Evolutionary conservation across 2,329 filamentous ascomycete species (phyloP), one percentile per base, ranked within the genome.

Genomic region (Colletotrichum tanaceti): DNA sequence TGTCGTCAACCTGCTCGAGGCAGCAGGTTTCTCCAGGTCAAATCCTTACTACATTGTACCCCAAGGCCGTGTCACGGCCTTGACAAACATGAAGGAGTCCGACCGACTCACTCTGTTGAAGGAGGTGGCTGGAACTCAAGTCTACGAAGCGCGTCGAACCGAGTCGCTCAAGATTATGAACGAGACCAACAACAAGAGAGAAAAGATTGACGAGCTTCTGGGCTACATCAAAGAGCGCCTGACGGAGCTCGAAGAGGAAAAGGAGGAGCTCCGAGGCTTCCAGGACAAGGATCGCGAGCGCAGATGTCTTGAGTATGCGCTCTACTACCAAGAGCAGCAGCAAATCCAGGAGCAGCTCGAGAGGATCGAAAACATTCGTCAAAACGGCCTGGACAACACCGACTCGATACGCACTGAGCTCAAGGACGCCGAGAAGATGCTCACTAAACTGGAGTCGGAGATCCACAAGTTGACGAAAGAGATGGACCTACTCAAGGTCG

Each of bases 11-110:
- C 87, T 99, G 44, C 87, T 99, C 49, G 96, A 99, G 79, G 97
- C 94, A 9, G 96, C 96, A 16, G 96, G 96, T 22, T 98, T 99
- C 80, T 98, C 95, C 70, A 90, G 94, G 73, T 97, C 94, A 65
- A 99, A 99, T 78, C 96, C 96, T 32, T 99, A 98, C 85, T 99
- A 99, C 79, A 99, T 99, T 74, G 97, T 99, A 2, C 96, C 97
- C 0, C 96, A 99, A 79, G 96, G 96, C 62, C 93, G 96, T 76
- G 94, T 99, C 69, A 98, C 96, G 0, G 91, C 93, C 28, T 85
- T 99, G 76, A 99, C 96, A 52, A 99, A 98, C 78, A 99, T 99
- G 96, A 98, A 98, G 80, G 96, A 99, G 78, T 90, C 90, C 1
- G 94, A 98, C 78, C 89, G 96, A 60, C 82, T 99, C 71, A 94